These are phyloP conservation scores for Brettanomyces anomalus DNA, from an alignment of 805 yeast species.

Conservation along the genomic window DNA sequence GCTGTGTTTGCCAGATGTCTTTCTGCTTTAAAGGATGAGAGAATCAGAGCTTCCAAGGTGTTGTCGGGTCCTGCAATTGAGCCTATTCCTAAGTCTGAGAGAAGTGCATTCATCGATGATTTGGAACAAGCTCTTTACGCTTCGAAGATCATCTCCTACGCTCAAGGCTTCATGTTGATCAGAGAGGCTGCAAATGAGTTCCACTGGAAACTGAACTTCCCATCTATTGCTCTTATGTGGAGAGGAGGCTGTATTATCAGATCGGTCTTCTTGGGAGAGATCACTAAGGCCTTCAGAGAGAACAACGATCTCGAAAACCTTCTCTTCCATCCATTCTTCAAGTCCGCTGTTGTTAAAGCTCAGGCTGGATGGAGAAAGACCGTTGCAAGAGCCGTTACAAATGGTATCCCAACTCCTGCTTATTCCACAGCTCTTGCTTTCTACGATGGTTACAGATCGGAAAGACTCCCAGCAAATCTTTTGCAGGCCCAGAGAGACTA, in stretches of 20 bases:
- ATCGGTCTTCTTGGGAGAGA: conserved; percentile 96
- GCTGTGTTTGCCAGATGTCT: conserved; percentile 96
- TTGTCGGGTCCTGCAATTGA: conserved; percentile 73
- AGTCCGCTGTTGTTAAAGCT: conserved; percentile 84
- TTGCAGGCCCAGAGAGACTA: conserved; percentile 99
- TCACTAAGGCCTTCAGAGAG: conserved; percentile 92
- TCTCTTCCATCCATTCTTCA: conserved; percentile 92
- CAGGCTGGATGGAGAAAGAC: conserved; percentile 94
- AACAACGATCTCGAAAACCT: conserved; percentile 91
- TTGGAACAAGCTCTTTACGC: conserved; percentile 98
- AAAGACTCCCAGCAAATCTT: conserved; percentile 91
- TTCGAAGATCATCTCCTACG: conserved; percentile 95
- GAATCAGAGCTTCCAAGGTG: conserved; percentile 73
- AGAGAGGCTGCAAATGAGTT: conserved; percentile 97
- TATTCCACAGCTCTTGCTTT: conserved; percentile 93
- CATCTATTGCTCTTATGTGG: conserved; percentile 99
- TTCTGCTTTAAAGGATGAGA: conserved; percentile 87
- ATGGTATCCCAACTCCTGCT: conserved; percentile 97
- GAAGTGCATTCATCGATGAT: conserved; percentile 77
- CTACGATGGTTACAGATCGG: conserved; percentile 99
- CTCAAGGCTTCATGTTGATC: conserved; percentile 99
- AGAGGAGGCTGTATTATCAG: conserved; percentile 99
- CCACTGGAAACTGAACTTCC: conserved; percentile 96
- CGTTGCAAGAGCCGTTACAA: conserved; percentile 63
- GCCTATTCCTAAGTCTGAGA: conserved; percentile 61